Percentiles rank a stretch among this genome's conserved stretches.
phyloP scores from a whole-genome alignment of 768 basidiomycete species.

The Guyanaporus albipodus region DNA sequence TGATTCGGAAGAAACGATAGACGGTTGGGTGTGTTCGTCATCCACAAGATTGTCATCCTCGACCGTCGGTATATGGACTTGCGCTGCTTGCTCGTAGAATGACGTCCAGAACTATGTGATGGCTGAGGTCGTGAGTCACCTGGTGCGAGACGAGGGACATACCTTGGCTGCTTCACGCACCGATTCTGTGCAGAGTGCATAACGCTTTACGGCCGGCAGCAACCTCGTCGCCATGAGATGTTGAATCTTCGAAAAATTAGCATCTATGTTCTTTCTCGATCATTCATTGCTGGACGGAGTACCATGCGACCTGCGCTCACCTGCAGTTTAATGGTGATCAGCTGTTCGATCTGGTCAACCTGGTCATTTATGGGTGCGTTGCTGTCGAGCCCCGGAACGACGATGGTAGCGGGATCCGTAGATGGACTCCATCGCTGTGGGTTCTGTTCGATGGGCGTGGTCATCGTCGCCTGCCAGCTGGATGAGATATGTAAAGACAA shows the following conservation, averaged over 20 bases:
- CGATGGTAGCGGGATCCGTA: slow-evolving; percentile 57
- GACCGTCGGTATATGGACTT: slow-evolving; percentile 73
- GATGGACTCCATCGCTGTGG: slow-evolving; percentile 66
- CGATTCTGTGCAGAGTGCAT: slow-evolving; percentile 81
- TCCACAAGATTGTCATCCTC: slow-evolving; percentile 62
- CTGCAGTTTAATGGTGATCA: slow-evolving; percentile 90
- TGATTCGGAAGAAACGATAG: slow-evolving; percentile 16
- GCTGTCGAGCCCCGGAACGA: slow-evolving; percentile 69
- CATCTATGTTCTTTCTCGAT: slow-evolving; percentile 73
- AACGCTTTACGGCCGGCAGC: slow-evolving; percentile 86
- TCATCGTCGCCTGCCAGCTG: slow-evolving; percentile 16
- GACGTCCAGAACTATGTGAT: slow-evolving; percentile 83
- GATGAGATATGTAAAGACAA: too few species aligned
- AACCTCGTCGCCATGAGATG: slow-evolving; percentile 75
- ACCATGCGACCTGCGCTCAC: slow-evolving; percentile 33
- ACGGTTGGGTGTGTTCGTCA: slow-evolving; percentile 43
- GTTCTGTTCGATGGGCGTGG: slow-evolving; percentile 52
- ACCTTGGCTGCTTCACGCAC: slow-evolving; percentile 91
- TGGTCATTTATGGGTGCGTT: slow-evolving; percentile 71
- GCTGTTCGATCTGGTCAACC: slow-evolving; percentile 92
- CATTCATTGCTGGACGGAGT: slow-evolving; percentile 9
- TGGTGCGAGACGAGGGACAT: too few species aligned
- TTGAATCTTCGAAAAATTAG: slow-evolving; percentile 89
- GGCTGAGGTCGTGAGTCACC: background rate
- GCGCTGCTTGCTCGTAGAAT: slow-evolving; percentile 93